Conservation (phyloP, 192 early-diverging fungal species). For the Entophlyctis luteolus region DNA sequence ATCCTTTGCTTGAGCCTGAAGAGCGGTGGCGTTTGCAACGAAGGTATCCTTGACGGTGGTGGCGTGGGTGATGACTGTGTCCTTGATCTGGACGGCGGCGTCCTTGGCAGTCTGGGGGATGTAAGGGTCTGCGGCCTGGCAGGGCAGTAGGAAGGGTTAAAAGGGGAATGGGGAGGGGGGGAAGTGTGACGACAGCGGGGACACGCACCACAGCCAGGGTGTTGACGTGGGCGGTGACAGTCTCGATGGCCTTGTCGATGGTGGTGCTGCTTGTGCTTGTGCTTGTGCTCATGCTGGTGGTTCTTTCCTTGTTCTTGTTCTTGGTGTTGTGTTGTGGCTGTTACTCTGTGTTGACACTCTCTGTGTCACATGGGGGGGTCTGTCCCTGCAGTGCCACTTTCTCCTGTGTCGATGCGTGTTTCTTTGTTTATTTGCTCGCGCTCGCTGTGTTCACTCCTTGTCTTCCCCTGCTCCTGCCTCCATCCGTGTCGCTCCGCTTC, state of each 20-base stretch:
- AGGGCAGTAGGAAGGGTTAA: too few species aligned
- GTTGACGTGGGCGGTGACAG: neutral
- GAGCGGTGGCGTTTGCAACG: neutral
- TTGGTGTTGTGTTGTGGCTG: neutral
- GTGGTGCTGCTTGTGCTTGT: neutral
- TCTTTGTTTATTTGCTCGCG: too few species aligned
- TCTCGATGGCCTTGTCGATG: neutral
- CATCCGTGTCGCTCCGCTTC: too few species aligned
- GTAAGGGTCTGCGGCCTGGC: constrained; percentile 39
- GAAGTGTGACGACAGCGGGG: too few species aligned
- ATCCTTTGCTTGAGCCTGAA: constrained; percentile 5
- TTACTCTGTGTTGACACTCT: neutral
- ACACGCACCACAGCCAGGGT: neutral
- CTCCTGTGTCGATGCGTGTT: too few species aligned
- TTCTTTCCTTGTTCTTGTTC: neutral
- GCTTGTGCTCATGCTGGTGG: neutral
- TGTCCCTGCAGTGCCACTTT: too few species aligned
- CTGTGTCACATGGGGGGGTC: neutral
- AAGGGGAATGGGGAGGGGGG: too few species aligned
- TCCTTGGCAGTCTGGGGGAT: constrained; percentile 45
- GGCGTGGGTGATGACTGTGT: constrained; percentile 4
- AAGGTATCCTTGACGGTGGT: constrained; percentile 8
- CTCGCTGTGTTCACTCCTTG: too few species aligned
- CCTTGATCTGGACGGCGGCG: constrained; percentile 9
- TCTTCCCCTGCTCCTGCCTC: too few species aligned